Evolutionary conservation across 192 early-diverging fungal genomes (phyloP).

Genomic region (Coemansia sp.): DNA sequence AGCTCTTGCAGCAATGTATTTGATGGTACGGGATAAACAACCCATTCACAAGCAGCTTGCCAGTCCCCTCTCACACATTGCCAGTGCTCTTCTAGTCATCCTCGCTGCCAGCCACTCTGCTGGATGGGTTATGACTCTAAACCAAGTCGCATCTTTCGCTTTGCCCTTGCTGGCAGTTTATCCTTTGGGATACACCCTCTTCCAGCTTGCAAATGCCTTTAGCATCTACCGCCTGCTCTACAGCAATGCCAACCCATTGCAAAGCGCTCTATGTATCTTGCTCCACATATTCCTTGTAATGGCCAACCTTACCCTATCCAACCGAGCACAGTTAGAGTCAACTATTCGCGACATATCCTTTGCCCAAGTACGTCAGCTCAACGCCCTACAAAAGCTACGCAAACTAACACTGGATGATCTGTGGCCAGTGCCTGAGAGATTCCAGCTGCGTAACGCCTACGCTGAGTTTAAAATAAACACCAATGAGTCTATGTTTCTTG

Average conservation of each 20-base stretch:
- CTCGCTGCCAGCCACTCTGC: slow-evolving; percentile 11
- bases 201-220: slow-evolving; percentile 21
- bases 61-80: neutral
- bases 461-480: slow-evolving; percentile 31
- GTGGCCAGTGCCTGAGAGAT: slow-evolving; percentile 28
- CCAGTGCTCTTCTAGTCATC: slow-evolving; percentile 9
- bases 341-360: slow-evolving; percentile 4
- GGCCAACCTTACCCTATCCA: slow-evolving; percentile 11
- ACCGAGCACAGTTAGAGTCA: neutral
- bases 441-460: slow-evolving; percentile 11
- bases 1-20: neutral
- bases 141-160: slow-evolving; percentile 11
- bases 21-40: neutral
- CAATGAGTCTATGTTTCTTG: slow-evolving; percentile 35
- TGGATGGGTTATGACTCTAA: slow-evolving; percentile 4
- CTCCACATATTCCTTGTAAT: slow-evolving; percentile 20
- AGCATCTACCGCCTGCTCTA: slow-evolving; percentile 18
- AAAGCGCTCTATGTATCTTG: neutral
- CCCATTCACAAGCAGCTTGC: neutral
- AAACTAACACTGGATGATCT: slow-evolving; percentile 25
- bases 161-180: slow-evolving; percentile 1
- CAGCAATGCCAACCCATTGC: neutral
- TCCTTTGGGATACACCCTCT: neutral
- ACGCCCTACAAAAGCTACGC: slow-evolving; percentile 19
- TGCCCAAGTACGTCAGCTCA: slow-evolving; percentile 22